Evolutionary conservation across 225 moss, liverwort and hornwort genomes (phyloP).

Genomic region (Sphagnum contortum): DNA sequence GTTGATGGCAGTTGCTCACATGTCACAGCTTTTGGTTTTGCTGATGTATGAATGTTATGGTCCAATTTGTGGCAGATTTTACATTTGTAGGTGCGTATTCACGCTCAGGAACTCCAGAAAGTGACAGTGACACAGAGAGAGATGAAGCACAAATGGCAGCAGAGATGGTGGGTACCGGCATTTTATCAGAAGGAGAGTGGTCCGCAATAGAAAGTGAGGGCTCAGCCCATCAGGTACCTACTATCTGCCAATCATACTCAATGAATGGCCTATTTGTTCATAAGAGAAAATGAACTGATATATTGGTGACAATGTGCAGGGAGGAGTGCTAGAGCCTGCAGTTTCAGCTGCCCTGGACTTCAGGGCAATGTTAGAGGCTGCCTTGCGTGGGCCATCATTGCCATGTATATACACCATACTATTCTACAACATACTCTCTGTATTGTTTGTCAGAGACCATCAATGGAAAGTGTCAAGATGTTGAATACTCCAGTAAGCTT

Average conservation of each 20-base stretch:
- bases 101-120: conserved; percentile 44
- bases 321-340: conserved; percentile 80
- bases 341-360: conserved; percentile 99
- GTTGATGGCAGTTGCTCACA: too few species aligned
- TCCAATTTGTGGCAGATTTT: conserved; percentile 15
- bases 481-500: too few species aligned
- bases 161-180: conserved; percentile 50
- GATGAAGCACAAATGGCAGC: conserved; percentile 67
- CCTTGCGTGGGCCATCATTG: conserved; percentile 87
- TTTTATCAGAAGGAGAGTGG: conserved; percentile 75
- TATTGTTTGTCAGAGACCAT: not conserved
- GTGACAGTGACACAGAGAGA: conserved; percentile 60
- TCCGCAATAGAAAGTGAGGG: conserved; percentile 51
- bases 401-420: conserved; percentile 32
- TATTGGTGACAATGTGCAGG: conserved; percentile 21
- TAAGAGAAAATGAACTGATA: too few species aligned
- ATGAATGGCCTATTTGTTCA: not conserved
- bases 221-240: conserved; percentile 50
- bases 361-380: conserved; percentile 96
- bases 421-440: not conserved
- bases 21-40: not conserved
- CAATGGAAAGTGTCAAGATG: not conserved
- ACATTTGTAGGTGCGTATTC: conserved; percentile 17
- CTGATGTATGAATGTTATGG: not conserved
- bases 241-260: not conserved